These are phyloP conservation scores for Vaccinium macrocarpon DNA, from an alignment of 148 eudicot species.

Conservation along the genomic window DNA sequence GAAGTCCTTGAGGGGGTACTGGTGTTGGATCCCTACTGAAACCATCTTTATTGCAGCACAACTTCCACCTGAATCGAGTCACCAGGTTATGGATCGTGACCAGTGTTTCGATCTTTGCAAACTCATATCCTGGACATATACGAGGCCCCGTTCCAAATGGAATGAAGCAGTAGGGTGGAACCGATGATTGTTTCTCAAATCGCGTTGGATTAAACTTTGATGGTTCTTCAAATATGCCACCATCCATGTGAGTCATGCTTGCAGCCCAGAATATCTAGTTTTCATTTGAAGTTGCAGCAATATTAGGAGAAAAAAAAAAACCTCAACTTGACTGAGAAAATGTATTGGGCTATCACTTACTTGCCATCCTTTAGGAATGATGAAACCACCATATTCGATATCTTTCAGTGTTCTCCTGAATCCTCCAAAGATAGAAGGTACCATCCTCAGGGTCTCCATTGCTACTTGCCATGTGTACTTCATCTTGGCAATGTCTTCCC, in stretches of 20 bases:
- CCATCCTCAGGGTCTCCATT: slow-evolving; percentile 36
- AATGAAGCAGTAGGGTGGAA: slow-evolving; percentile 42
- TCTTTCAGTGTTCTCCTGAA: slow-evolving; percentile 39
- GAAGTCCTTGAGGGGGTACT: slow-evolving; percentile 41
- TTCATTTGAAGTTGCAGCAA: neutral
- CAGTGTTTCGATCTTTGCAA: slow-evolving; percentile 44
- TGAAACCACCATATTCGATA: slow-evolving; percentile 38
- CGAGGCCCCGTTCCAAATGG: slow-evolving; percentile 50
- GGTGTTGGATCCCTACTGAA: slow-evolving; percentile 44
- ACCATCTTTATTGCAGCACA: slow-evolving; percentile 32
- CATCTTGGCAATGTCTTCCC: slow-evolving; percentile 53
- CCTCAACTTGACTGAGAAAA: neutral
- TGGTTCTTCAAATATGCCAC: slow-evolving; percentile 38
- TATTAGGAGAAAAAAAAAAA: neutral
- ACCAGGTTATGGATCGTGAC: slow-evolving; percentile 40
- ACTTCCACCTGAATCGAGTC: slow-evolving; percentile 40
- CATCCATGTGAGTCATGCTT: slow-evolving; percentile 3
- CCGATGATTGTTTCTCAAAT: slow-evolving; percentile 35
- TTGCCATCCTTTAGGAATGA: slow-evolving; percentile 56
- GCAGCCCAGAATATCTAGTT: neutral
- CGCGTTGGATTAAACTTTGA: slow-evolving; percentile 39
- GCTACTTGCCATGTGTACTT: slow-evolving; percentile 53
- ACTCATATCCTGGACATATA: slow-evolving; percentile 49
- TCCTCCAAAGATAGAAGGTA: slow-evolving; percentile 43
- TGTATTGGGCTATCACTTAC: slow-evolving; percentile 23